phyloP scores from a whole-genome alignment of 345 rosid species.

The Viola odorata region DNA sequence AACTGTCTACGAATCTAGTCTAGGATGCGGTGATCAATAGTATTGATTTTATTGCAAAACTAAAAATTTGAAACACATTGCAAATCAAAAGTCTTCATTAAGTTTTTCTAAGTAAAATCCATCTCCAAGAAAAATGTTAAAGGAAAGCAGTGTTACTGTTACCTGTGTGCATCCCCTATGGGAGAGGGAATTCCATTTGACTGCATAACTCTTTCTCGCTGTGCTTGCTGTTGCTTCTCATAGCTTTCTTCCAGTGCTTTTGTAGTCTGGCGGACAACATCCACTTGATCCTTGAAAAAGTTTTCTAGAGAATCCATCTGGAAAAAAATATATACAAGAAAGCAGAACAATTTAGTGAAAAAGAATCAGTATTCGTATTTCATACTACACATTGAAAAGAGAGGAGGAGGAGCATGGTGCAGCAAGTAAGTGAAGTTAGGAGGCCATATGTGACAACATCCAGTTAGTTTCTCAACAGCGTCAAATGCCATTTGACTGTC shows the following conservation, averaged over 20 bases:
- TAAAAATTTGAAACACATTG: background rate
- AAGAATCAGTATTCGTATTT: no score
- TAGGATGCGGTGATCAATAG: background rate
- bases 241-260: slow-evolving; percentile 10
- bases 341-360: background rate
- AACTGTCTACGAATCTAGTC: background rate
- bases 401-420: no score
- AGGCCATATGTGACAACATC: no score
- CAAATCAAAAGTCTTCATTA: background rate
- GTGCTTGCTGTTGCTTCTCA: slow-evolving; percentile 7
- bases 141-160: background rate
- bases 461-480: no score
- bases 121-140: background rate
- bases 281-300: slow-evolving; percentile 9
- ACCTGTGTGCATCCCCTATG: slow-evolving; percentile 6
- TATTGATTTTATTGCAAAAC: background rate
- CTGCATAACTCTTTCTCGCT: slow-evolving; percentile 8
- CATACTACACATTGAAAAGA: no score
- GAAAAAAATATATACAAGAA: background rate
- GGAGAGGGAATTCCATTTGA: background rate
- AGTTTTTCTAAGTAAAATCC: background rate
- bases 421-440: no score
- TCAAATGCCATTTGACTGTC: no score
- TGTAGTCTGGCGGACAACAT: background rate
- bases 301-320: slow-evolving; percentile 14